These are phyloP conservation scores for Populus ilicifolia DNA, from an alignment of 345 rosid genomes.

Conservation along the genomic window DNA sequence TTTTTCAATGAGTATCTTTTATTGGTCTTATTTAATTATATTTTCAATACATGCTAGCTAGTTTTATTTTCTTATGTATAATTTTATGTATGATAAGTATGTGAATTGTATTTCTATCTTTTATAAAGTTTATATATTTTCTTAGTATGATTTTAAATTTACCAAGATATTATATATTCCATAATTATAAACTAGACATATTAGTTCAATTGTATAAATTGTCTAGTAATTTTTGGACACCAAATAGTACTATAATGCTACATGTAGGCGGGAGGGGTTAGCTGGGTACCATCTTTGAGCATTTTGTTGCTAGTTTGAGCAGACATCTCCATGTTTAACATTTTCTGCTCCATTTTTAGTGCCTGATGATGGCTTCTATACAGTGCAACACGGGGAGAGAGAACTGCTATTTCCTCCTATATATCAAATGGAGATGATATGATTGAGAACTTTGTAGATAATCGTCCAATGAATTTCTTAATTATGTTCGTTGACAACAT, in stretches of 20 bases:
- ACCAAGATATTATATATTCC: not conserved
- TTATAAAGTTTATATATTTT: not conserved
- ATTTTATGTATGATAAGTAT: not conserved
- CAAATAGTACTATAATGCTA: not conserved
- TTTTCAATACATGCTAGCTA: not conserved
- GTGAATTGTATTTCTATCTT: not conserved
- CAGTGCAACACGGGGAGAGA: constrained; percentile 21
- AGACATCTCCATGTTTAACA: constrained; percentile 5
- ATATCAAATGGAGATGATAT: not conserved
- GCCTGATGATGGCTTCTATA: not conserved
- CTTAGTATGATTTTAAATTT: not conserved
- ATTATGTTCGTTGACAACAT: not conserved
- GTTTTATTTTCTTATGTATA: not conserved
- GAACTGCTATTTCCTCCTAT: constrained; percentile 16
- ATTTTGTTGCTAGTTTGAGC: not conserved
- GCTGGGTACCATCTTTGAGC: constrained; percentile 13
- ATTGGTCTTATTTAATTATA: not conserved
- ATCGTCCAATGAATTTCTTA: not conserved
- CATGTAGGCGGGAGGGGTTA: not conserved
- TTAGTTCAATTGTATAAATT: not conserved
- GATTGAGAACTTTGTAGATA: not conserved
- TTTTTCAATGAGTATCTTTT: not conserved
- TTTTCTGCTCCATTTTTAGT: constrained; percentile 14
- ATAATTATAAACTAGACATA: not conserved
- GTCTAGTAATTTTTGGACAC: no score